These are phyloP conservation scores for Pythium phragmitis DNA, from an alignment of 352 stramenopile genomes.

Conservation along the genomic window DNA sequence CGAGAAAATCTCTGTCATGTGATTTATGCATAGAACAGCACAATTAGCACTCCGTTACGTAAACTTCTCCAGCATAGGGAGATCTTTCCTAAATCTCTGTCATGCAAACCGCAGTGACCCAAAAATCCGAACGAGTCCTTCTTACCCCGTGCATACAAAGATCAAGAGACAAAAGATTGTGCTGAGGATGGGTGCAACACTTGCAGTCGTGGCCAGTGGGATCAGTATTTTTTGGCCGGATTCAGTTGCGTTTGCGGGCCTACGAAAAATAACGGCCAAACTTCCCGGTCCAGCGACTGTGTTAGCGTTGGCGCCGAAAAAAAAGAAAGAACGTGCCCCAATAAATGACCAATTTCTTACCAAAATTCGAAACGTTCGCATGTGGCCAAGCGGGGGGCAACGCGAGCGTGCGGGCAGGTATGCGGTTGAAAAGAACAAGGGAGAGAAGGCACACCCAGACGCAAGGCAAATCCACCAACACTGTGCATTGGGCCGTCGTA, in stretches of 20 bases:
- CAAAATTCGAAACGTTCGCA: slow-evolving; percentile 34
- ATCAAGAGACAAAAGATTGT: slow-evolving; percentile 6
- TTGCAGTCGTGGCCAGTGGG: slow-evolving; percentile 18
- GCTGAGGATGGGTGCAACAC: slow-evolving; percentile 10
- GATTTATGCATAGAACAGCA: neutral
- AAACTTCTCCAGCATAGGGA: too few species aligned
- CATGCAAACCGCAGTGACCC: too few species aligned
- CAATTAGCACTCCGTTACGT: too few species aligned
- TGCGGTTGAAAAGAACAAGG: slow-evolving; percentile 10
- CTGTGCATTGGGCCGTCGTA: neutral
- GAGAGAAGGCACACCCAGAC: neutral
- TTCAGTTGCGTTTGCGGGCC: slow-evolving; percentile 14
- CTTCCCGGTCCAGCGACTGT: neutral
- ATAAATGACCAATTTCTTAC: slow-evolving; percentile 30
- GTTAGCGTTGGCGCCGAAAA: slow-evolving; percentile 3
- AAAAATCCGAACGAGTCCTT: too few species aligned
- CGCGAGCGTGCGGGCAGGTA: slow-evolving; percentile 1
- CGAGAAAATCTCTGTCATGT: neutral
- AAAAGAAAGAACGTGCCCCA: slow-evolving; percentile 28
- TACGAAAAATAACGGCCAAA: slow-evolving; percentile 6
- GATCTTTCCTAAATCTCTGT: too few species aligned
- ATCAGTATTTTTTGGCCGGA: slow-evolving; percentile 13
- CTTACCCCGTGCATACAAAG: slow-evolving; percentile 8
- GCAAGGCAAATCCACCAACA: neutral
- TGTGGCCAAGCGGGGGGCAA: slow-evolving; percentile 6